Conservation (phyloP, 768 basidiomycete species). For the Auricularia heimuer region DNA sequence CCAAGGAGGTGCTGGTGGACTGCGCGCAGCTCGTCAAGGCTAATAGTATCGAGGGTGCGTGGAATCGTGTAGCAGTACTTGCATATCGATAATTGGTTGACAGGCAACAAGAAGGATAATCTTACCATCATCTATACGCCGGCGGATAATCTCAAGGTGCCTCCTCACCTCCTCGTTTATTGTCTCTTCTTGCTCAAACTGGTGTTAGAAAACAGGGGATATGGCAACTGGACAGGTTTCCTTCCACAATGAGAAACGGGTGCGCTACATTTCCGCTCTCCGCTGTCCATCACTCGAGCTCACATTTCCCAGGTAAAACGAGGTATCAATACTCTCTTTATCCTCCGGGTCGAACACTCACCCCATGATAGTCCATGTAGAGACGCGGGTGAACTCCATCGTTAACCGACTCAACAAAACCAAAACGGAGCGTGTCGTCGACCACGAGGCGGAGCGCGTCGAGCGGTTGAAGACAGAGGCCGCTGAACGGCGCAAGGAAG, state of each 20-base stretch:
- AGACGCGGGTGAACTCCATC: constrained; percentile 75
- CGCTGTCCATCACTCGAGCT: neutral
- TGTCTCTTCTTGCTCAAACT: neutral
- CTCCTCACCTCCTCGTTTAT: constrained; percentile 3
- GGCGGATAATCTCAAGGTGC: constrained; percentile 81
- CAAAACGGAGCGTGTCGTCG: constrained; percentile 71
- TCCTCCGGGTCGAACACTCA: neutral
- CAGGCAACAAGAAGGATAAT: constrained; percentile 94
- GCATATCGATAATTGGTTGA: neutral
- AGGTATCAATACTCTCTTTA: neutral
- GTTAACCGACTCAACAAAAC: constrained; percentile 94
- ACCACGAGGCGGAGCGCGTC: constrained; percentile 82
- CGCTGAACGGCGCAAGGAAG: constrained; percentile 48
- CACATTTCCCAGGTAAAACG: neutral
- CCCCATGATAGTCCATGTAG: constrained; percentile 60
- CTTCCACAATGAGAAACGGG: constrained; percentile 85
- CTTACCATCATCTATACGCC: constrained; percentile 92
- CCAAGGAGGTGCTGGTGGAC: constrained; percentile 65
- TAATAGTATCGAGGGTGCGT: constrained; percentile 86
- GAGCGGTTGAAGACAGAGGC: constrained; percentile 75
- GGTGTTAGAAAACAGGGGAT: constrained; percentile 81
- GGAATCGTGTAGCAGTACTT: neutral
- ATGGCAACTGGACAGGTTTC: constrained; percentile 97
- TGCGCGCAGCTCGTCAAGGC: constrained; percentile 96
- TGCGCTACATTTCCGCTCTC: constrained; percentile 17